These are phyloP conservation scores for Saccharomycopsis synnaedendra DNA, from an alignment of 805 yeast genomes.

Conservation along the genomic window DNA sequence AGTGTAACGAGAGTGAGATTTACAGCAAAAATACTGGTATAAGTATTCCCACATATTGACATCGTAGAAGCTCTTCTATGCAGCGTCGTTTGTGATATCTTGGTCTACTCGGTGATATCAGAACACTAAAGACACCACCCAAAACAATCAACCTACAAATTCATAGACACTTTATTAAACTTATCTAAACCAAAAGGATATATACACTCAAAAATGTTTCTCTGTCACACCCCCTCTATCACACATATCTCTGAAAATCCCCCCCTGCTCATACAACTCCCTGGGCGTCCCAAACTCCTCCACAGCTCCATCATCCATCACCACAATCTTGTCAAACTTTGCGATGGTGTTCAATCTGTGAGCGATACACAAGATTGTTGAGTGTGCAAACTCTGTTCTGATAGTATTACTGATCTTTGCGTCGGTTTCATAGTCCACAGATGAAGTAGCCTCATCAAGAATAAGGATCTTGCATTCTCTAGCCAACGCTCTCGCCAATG, in stretches of 20 bases:
- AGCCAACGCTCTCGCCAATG: constrained; percentile 75
- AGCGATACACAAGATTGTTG: constrained; percentile 81
- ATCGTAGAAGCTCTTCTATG: no score
- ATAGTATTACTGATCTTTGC: constrained; percentile 69
- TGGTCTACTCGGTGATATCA: no score
- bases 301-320: constrained; percentile 56
- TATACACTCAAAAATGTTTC: no score
- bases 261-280: constrained; percentile 30
- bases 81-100: no score
- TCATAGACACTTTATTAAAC: no score
- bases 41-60: no score
- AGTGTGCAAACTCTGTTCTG: constrained; percentile 50
- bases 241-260: constrained; percentile 42
- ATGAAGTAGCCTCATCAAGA: constrained; percentile 74
- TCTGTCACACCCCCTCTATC: constrained; percentile 4
- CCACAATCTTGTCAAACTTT: constrained; percentile 59
- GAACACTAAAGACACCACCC: no score
- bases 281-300: constrained; percentile 54
- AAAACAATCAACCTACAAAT: no score
- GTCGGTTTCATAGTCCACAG: constrained; percentile 83
- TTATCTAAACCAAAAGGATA: no score
- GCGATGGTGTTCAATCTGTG: constrained; percentile 71
- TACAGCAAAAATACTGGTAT: no score
- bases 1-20: no score
- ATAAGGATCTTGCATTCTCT: constrained; percentile 66